Evolutionary conservation across 352 stramenopile species (phyloP), one percentile per base, ranked within the genome.

Genomic region (Phytophthora vignae): DNA sequence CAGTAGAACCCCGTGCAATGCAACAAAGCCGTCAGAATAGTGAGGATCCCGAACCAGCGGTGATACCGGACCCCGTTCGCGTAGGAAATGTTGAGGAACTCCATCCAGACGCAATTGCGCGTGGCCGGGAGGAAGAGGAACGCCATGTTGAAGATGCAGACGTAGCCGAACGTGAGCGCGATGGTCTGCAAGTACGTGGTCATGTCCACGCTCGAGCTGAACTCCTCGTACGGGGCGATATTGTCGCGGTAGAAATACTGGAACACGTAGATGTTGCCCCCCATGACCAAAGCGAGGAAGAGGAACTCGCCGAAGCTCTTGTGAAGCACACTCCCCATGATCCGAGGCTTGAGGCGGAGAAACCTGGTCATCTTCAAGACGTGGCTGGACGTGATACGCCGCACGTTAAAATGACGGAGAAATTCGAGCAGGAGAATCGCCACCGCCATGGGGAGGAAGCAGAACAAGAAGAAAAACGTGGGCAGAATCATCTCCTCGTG

Each of bases 391-490:
- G 67, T 64, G 12, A 77, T 63, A 14, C 78, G 79, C 27, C 67
- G 82, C 11, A 71, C 57, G 54, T 77, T 83, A 27, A 76, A 74
- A 31, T 73, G 46, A 12, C 71, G 68, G 3, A 87, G 55, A 21
- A 73, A 84, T 25, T 87, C 73, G 33, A 87, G 60, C 6, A 89
- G 53, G 29, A 88, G 7, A 4, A 81, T 55, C 6, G 61, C 70
- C 10, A 71, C 68, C 19, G 82, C 4, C 7, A 91, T 31, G 1
- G 81, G 79, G 1, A 88, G 12, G 12, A 82, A 65, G 25, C 50
- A 64, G 29, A 83, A 82, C 19, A 90, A 65, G 29, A 74, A 66
- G 49, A 91, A 80, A 60, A 76, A 90, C 7, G 78, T 90, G 3
- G 73, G 67, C 2, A 75, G 73, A 17, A 82, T 60, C 76, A 91